Base-by-base conservation (phyloP, 148 eudicot species). In the Persicaria maculosa region DNA sequence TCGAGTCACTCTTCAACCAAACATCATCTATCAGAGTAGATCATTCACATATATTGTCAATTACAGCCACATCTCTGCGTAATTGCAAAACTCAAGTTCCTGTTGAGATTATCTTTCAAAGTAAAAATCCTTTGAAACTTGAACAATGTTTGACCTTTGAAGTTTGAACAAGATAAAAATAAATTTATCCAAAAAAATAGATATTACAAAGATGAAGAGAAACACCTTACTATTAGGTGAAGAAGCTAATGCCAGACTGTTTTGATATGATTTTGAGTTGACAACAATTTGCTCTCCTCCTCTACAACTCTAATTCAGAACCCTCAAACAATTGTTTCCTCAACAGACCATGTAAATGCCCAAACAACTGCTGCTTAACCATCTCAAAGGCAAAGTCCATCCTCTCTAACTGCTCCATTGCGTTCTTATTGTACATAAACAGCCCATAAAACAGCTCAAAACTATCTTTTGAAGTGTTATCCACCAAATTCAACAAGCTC, bases 381-480 rank as follows among this genome's bases (percentile, higher is more conserved):
- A 80, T 82, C 79, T 90, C 93, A 70, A 92, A 90, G 2, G 97
- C 97, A 77, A 83, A 79, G 44, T 88, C 88, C 81, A 90, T 76
- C 75, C 87, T 75, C 73, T 88, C 86, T 74, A 92, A 72, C 72
- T 90, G 86, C 81, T 90, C 95, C 89, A 92, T 85, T 3, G 95
- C 91, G 75, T 92, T 90, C 77, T 84, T 83, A 20, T 92, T 92
- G 71, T 86, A 92, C 88, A 92, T 83, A 79, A 92, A 92, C 77
- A 92, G 72, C 61, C 95, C 97, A 64, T 90, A 92, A 72, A 90
- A 92, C 83, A 92, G 73, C 82, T 92, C 97, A 72, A 90, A 92
- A 68, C 90, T 92, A 72, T 90, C 97, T 67, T 87, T 85, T 1
- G 87, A 72, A 0, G 95, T 92, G 71, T 90, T 92, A 50, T 90